These are phyloP conservation scores for Trametes hirsuta DNA, from an alignment of 1,284 basidiomycete genomes.

Conservation along the genomic window DNA sequence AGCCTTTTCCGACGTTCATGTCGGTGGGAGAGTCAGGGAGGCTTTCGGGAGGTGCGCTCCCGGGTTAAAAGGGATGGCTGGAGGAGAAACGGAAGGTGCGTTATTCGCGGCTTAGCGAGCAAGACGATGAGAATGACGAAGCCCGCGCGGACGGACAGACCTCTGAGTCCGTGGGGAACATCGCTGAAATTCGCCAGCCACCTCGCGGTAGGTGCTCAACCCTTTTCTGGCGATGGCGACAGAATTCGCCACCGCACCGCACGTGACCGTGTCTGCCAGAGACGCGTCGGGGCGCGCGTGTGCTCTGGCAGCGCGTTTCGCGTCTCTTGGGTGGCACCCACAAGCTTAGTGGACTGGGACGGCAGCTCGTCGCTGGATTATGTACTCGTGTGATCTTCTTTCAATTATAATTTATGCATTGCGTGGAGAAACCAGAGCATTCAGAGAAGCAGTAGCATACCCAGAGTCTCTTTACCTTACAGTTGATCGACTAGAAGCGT, in stretches of 20 bases:
- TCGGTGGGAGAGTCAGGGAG: background rate
- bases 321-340: too few species aligned
- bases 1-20: slow-evolving; percentile 27
- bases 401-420: too few species aligned
- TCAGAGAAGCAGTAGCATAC: too few species aligned
- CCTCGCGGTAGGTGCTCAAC: slow-evolving; percentile 2
- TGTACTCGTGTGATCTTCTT: too few species aligned
- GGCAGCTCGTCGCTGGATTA: too few species aligned
- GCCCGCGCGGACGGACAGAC: background rate
- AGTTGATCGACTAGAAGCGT: too few species aligned
- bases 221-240: slow-evolving; percentile 29
- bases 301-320: too few species aligned
- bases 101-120: slow-evolving; percentile 6
- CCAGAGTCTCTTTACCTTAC: too few species aligned
- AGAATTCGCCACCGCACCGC: slow-evolving; percentile 28
- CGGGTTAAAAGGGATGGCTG: background rate
- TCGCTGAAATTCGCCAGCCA: slow-evolving; percentile 8
- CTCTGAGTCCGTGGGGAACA: background rate
- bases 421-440: too few species aligned
- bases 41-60: background rate
- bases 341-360: too few species aligned
- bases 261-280: slow-evolving; percentile 23
- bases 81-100: background rate
- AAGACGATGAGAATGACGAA: slow-evolving; percentile 12
- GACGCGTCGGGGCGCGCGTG: background rate